phyloP scores from a whole-genome alignment of 164 flowering plant genomes.

The Vitis rotundifolia region DNA sequence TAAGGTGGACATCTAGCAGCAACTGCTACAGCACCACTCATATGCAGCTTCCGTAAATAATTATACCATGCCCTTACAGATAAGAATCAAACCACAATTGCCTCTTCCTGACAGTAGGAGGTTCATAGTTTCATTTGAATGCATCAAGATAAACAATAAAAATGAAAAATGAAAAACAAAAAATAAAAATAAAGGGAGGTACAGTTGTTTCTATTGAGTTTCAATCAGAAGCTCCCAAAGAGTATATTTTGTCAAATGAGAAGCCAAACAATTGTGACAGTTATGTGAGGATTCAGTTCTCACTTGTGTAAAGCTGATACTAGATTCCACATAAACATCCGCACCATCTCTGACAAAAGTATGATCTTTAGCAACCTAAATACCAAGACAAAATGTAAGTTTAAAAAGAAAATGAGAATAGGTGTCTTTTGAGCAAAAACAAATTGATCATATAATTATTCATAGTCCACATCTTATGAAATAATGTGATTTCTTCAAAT shows the following conservation, averaged over 20 bases:
- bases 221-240: not conserved
- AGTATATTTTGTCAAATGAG: not conserved
- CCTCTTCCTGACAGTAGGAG: not conserved
- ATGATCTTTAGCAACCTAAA: slow-evolving; percentile 70
- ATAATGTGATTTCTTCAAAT: not conserved
- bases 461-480: not conserved
- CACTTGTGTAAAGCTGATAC: slow-evolving; percentile 88
- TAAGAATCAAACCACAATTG: not conserved
- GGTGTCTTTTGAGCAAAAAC: not conserved
- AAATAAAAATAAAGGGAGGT: not conserved
- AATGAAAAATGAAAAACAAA: not conserved
- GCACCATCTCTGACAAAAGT: slow-evolving; percentile 76
- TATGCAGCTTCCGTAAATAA: not conserved
- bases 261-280: not conserved
- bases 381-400: not conserved
- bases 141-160: not conserved
- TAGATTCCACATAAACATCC: slow-evolving; percentile 73
- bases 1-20: too few species aligned
- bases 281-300: slow-evolving; percentile 17
- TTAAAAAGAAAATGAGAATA: not conserved
- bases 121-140: not conserved
- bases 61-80: not conserved
- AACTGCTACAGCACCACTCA: not conserved
- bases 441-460: too few species aligned
- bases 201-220: not conserved